Evolutionary conservation across 352 stramenopile genomes (phyloP), one percentile per base, ranked within the genome.

Genomic region (Phytophthora europaea): DNA sequence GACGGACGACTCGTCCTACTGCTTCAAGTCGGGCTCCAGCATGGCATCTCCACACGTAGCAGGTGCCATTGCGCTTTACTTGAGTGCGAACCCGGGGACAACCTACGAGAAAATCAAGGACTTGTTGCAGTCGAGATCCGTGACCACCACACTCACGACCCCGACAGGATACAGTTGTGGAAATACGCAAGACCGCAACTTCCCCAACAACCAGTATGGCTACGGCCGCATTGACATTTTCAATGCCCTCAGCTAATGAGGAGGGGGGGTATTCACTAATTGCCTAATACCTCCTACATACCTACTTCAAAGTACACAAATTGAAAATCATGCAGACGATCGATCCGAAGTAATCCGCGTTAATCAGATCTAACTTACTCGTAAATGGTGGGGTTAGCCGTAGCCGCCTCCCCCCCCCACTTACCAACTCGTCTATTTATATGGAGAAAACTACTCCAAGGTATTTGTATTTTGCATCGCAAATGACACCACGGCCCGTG

Each of bases 1-100:
- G 65, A 84, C 67, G 16, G 75, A 79, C 23, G 82, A 90, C 52
- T 55, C 50, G 1, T 75, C 70, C 22, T 91, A 90, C 61, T 90
- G 74, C 48, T 75, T 80, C 67, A 89, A 88, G 67, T 89, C 79
- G 5, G 87, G 85, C 33, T 91, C 87, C 2, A 93, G 85, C 60
- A 90, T 91, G 81, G 87, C 85, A 2, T 67, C 85, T 6, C 85
- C 87, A 3, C 87, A 94, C 55, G 87, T 94, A 8, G 34, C 79
- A 1, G 87, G 85, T 34, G 76, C 79, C 5, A 81, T 92, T 26
- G 85, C 83, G 10, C 63, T 94, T 2, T 82, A 88, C 40, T 65
- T 92, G 22, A 83, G 70, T 65, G 70, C 75, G 9, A 78, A 82
- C 7, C 81, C 81, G 2, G 60, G 62, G 10, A 65, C 71, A 6